A percentile compares a stretch with the other conserved stretches of the same genome.
These are phyloP conservation scores for Chalciporus piperatus DNA, from an alignment of 768 basidiomycete species.

Conservation along the genomic window DNA sequence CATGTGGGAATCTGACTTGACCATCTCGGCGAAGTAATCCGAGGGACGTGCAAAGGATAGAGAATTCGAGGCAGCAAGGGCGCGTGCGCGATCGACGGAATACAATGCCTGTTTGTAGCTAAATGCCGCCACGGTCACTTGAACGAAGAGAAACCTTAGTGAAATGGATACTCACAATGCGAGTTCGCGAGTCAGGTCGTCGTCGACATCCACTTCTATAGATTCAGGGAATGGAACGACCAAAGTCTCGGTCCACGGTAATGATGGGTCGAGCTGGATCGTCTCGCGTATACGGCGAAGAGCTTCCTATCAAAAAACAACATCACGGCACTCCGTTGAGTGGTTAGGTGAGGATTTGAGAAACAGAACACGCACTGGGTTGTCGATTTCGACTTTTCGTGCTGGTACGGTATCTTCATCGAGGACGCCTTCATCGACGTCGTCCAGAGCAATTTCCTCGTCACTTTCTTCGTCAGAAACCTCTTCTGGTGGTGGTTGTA, in stretches of 20 bases:
- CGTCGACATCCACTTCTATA: conserved; percentile 74
- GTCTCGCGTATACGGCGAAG: conserved; percentile 77
- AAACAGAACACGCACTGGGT: conserved; percentile 51
- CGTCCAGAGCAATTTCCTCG: conserved; percentile 61
- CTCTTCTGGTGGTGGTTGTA: conserved; percentile 8
- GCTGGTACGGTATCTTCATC: conserved; percentile 81
- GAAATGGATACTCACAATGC: conserved; percentile 69
- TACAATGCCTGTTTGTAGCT: conserved; percentile 97
- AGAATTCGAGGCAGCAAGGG: conserved; percentile 73
- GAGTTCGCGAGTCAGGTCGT: conserved; percentile 92
- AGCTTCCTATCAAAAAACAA: conserved; percentile 50
- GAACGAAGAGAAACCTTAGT: neutral
- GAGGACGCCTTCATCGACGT: conserved; percentile 55
- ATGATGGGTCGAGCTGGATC: conserved; percentile 67
- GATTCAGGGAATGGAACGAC: conserved; percentile 67
- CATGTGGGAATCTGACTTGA: conserved; percentile 97
- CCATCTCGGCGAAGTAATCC: conserved; percentile 99
- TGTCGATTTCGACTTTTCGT: conserved; percentile 71
- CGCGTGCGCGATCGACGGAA: conserved; percentile 69
- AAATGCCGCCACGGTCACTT: conserved; percentile 1
- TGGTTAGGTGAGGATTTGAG: neutral
- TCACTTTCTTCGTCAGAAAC: conserved; percentile 32
- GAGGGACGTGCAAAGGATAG: conserved; percentile 87
- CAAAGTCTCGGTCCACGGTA: conserved; percentile 86
- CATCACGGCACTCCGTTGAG: neutral